These are phyloP conservation scores for Hylodesmum podocarpum DNA, from an alignment of 306 rosid genomes.

Conservation along the genomic window DNA sequence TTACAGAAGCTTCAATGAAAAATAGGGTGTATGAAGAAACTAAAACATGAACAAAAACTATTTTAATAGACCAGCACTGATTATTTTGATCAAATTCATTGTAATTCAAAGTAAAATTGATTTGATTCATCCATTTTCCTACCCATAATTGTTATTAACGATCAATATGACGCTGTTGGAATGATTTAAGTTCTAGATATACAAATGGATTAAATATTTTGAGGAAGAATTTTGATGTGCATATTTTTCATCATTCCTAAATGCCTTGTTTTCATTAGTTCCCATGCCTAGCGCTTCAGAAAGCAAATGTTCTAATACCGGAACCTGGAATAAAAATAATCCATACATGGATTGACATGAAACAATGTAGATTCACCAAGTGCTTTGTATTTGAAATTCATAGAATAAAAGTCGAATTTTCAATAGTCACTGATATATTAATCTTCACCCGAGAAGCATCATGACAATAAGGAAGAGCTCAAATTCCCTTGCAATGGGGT, in stretches of 20 bases:
- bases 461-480: slow-evolving; percentile 54
- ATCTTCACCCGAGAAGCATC: slow-evolving; percentile 67
- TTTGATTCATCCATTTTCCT: too few relatives aligned
- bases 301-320: background rate
- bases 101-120: too few relatives aligned
- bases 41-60: too few relatives aligned
- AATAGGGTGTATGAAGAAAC: too few relatives aligned
- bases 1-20: too few relatives aligned
- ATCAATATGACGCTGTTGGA: too few relatives aligned
- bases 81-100: too few relatives aligned
- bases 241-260: background rate
- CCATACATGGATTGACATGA: background rate
- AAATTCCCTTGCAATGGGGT: slow-evolving; percentile 40
- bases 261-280: background rate
- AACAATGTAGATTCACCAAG: slow-evolving; percentile 1
- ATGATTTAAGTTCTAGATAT: too few relatives aligned
- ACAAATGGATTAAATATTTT: too few relatives aligned
- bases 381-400: slow-evolving; percentile 5
- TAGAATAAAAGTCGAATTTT: slow-evolving; percentile 28
- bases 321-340: background rate
- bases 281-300: background rate
- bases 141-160: too few relatives aligned
- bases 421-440: slow-evolving; percentile 27
- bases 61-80: too few relatives aligned
- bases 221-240: background rate